Conservation (phyloP, 306 rosid species). For the Medicago truncatula region MtrunA17r5.0-ANR NC_053044.1:42058501-42059000, state of each 20-base stretch:
- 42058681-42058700: background rate
- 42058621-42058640: background rate
- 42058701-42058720: constrained; percentile 11
- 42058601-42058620: constrained; percentile 61
- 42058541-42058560: constrained; percentile 65
- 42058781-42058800: too few species aligned
- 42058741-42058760: too few species aligned
- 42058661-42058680: background rate
- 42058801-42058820: too few species aligned
- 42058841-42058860: too few species aligned
- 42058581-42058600: constrained; percentile 66
- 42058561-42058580: constrained; percentile 56
- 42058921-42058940: background rate
- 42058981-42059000: constrained; percentile 63
- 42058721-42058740: too few species aligned
- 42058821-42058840: too few species aligned
- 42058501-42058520: constrained; percentile 65
- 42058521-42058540: constrained; percentile 62
- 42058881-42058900: too few species aligned
- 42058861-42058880: too few species aligned
- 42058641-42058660: background rate
- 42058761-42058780: too few species aligned
- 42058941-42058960: constrained; percentile 10
- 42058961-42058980: constrained; percentile 4
- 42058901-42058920: constrained; percentile 13